Base-by-base conservation (phyloP, 352 stramenopile species). In the Globisporangium sylvaticum region DNA sequence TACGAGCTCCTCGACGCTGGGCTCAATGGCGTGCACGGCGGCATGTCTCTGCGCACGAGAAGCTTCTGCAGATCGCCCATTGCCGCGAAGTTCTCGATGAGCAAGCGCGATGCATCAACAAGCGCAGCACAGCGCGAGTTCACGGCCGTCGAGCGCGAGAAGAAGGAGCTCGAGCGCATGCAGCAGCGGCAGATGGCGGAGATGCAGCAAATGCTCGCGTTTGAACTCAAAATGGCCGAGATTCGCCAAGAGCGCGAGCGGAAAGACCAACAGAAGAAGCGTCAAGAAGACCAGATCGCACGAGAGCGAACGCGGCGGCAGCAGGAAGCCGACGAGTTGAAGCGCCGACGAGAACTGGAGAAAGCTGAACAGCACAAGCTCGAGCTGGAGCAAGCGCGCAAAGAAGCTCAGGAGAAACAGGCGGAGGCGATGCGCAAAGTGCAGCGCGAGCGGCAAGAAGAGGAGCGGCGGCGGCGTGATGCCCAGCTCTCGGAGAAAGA, bases 171-270 rank as follows among this genome's bases (percentile, higher is more conserved):
- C 1, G 83, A 91, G 57, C 77, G 83, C n/a, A 92, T 94, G 27
- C 78, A 82, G 60, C 75, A 78, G 22, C 87, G 87, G 0, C 87
- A 92, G 65, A 70, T 79, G 0, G 65, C 80, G 1, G 86, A 92
- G 44, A 80, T 92, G 77, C 84, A 94, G 69, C 84, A 92, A 48
- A 74, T 92, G 69, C 65, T 92, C 0, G 67, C 71, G 14, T 90
- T 89, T 64, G 86, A 94, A 57, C 69, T 91, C 31, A 83, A 80
- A 31, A 88, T 84, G 76, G 72, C 74, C 0, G 79, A 87, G 50
- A 65, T 89, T 1, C 68, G 88, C 37, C 70, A 74, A 27, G 81
- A 91, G 53, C 79, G 77, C 2, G 79, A 87, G 25, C 69, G 65
- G 7, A 81, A 84, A 52, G 83, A 92, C 18, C 67, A 69, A 1